Conservation (phyloP, 495 filamentous ascomycete species). For the Penicillium coffeae region DNA sequence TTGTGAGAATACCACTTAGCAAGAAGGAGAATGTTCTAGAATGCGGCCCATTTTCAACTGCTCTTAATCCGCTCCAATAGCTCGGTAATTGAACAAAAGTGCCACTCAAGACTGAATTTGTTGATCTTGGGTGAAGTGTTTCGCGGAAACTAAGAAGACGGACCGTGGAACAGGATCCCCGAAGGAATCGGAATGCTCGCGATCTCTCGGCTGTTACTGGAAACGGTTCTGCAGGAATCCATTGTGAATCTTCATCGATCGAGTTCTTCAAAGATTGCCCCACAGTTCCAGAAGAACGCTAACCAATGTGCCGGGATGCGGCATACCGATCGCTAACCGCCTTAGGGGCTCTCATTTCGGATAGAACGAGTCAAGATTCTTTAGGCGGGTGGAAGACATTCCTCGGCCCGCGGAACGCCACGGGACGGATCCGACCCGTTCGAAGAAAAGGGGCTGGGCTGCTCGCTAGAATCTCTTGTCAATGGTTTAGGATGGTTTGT, state of each 20-base stretch:
- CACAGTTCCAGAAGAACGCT: slow-evolving; percentile 14
- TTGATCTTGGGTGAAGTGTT: too few relatives aligned
- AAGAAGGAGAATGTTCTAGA: too few relatives aligned
- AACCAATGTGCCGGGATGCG: slow-evolving; percentile 17
- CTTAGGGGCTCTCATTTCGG: background rate
- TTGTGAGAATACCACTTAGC: too few relatives aligned
- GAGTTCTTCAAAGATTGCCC: slow-evolving; percentile 1
- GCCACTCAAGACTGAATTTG: too few relatives aligned
- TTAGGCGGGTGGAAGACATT: background rate
- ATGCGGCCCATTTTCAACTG: too few relatives aligned
- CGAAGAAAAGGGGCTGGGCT: too few relatives aligned
- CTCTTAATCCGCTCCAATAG: too few relatives aligned
- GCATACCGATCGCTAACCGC: slow-evolving; percentile 4
- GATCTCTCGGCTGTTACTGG: slow-evolving; percentile 1
- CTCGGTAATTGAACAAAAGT: too few relatives aligned
- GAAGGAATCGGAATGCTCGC: slow-evolving; percentile 7
- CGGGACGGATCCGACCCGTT: background rate
- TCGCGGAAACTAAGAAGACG: background rate
- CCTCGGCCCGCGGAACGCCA: slow-evolving; percentile 3
- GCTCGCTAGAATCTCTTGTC: background rate
- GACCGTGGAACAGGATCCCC: slow-evolving; percentile 1
- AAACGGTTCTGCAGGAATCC: slow-evolving; percentile 6
- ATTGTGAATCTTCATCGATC: background rate
- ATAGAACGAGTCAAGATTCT: background rate
- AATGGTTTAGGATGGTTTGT: background rate